Evolutionary conservation across 257 asterid genomes (phyloP).

Genomic region (Capsicum baccatum): DNA sequence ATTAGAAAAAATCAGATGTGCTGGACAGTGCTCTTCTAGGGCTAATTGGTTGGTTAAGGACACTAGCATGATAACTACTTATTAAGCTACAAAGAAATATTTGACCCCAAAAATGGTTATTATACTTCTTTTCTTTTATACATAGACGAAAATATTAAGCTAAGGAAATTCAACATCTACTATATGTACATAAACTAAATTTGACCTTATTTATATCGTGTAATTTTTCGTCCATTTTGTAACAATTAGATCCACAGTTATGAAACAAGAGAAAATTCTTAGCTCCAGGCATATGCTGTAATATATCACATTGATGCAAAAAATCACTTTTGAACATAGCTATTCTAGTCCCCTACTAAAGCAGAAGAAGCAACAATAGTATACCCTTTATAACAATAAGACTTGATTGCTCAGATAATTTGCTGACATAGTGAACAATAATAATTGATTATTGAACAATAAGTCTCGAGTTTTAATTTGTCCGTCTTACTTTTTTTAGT

Average conservation of each 20-base stretch:
- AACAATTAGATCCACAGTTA: no score
- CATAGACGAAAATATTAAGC: background rate
- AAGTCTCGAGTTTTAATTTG: no score
- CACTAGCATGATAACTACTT: constrained; percentile 50
- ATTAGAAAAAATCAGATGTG: constrained; percentile 56
- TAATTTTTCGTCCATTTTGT: no score
- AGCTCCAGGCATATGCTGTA: background rate
- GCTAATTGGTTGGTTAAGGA: constrained; percentile 88
- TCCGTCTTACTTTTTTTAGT: no score
- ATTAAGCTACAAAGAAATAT: background rate
- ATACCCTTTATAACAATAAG: no score
- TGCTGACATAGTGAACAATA: no score
- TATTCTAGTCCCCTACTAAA: background rate
- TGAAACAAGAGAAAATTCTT: no score
- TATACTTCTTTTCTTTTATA: background rate
- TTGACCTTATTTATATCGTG: no score
- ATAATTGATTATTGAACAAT: no score
- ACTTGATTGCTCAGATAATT: no score
- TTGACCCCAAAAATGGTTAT: background rate
- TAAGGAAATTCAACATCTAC: background rate
- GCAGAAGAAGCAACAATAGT: background rate
- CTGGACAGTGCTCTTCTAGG: constrained; percentile 76
- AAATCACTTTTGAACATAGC: background rate
- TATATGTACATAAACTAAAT: no score
- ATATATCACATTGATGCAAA: background rate